phyloP scores from a whole-genome alignment of 2,329 filamentous ascomycete genomes.

The Apiospora sp. region DNA sequence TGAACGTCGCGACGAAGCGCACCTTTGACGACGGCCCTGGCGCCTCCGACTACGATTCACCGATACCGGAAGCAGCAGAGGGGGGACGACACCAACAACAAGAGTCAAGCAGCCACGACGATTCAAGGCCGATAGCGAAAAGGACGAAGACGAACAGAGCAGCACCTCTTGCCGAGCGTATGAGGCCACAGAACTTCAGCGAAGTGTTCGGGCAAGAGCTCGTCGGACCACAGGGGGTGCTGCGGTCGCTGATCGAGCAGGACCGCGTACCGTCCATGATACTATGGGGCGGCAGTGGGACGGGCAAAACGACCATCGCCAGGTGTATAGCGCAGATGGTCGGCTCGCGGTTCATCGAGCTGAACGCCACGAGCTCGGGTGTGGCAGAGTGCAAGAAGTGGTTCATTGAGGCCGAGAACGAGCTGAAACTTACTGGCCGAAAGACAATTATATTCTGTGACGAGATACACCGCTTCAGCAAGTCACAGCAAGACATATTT shows the following conservation, averaged over 20 bases:
- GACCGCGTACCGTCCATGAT: conserved; percentile 94
- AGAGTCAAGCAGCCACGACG: conserved; percentile 33
- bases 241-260: conserved; percentile 85
- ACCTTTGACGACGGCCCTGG: conserved; percentile 64
- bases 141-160: conserved; percentile 74
- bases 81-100: conserved; percentile 25
- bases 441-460: conserved; percentile 98
- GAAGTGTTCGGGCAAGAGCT: conserved; percentile 92
- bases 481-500: conserved; percentile 94
- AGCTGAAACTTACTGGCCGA: conserved; percentile 80
- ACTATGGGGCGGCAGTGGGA: conserved; percentile 84
- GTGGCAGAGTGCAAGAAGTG: conserved; percentile 93
- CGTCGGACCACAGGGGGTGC: conserved; percentile 82
- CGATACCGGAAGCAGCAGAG: conserved; percentile 34
- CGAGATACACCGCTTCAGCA: conserved; percentile 92
- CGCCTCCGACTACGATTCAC: conserved; percentile 36
- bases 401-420: conserved; percentile 83
- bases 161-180: conserved; percentile 90
- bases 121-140: conserved; percentile 60
- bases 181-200: conserved; percentile 85
- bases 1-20: conserved; percentile 55
- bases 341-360: conserved; percentile 88
- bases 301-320: conserved; percentile 91
- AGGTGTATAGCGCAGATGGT: conserved; percentile 85
- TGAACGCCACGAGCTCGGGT: conserved; percentile 90